Evolutionary conservation across 2,329 filamentous ascomycete genomes (phyloP), one percentile per base, ranked within the genome.

Genomic region (Penicillium sp.): DNA sequence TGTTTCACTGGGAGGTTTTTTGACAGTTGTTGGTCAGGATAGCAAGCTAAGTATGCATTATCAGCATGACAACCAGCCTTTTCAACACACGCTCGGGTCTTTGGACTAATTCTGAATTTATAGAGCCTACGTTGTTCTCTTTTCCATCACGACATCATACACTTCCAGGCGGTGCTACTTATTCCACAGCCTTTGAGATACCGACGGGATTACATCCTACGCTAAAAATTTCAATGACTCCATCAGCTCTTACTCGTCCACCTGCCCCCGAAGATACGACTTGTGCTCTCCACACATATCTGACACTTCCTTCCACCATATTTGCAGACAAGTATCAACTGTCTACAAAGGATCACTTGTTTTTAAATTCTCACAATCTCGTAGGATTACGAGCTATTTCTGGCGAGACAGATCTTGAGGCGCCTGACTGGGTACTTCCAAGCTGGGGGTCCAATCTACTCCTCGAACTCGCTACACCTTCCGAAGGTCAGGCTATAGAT

Each of bases 261-360:
- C 69, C 80, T 51, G 69, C 69, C 28, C 71, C 73, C 0, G 57
- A 64, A 1, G 79, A 81, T 45, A 75, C 79, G n/a, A 74, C 77
- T 28, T 97, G 93, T 72, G 81, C 82, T 16, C 78, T 92, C 1
- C 86, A 96, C 72, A 83, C 89, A 11, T 90, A 96, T 71, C 75
- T 96, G 24, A 95, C 90, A 0, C 82, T 97, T 2, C 92, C 93
- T 1, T 89, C 87, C 24, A 75, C 81, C 49, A 79, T 97, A 60
- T 97, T 97, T 72, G 84, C 89, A 40, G 93, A 97, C 76, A 86
- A 87, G 66, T 95, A 96, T 74, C 91, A 96, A 72, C 82, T 97
- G 59, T 75, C 71, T 18, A 77, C 74, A 9, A 68, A 67, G 3
- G 75, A 77, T 57, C 73, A 82, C 0, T 79, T 96, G 5, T 94